Evolutionary conservation across 1,139 yeast genomes (phyloP).

Genomic region (Maudiozyma humilis): DNA sequence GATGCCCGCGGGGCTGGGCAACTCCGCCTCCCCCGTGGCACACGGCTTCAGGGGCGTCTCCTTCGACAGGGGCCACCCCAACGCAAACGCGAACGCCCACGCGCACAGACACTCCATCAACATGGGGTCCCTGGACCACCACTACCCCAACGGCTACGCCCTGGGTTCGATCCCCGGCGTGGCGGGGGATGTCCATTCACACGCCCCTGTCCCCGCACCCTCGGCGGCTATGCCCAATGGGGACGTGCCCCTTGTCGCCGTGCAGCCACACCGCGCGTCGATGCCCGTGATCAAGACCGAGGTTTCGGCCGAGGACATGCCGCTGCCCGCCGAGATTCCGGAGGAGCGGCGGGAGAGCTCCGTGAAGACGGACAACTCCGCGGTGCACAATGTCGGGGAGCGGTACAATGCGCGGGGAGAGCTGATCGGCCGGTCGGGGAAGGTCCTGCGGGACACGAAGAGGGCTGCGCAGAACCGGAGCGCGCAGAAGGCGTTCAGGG

Average conservation of each 20-base stretch:
- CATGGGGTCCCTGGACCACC: neutral
- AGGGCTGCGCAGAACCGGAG: slow-evolving; percentile 84
- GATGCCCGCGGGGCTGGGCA: neutral
- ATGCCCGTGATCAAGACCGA: neutral
- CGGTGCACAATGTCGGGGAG: slow-evolving; percentile 12
- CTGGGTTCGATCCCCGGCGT: slow-evolving; percentile 17
- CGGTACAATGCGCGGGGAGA: slow-evolving; percentile 19
- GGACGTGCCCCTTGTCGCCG: neutral
- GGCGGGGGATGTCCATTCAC: too few relatives aligned
- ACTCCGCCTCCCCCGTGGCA: slow-evolving; percentile 4
- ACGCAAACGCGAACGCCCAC: too few relatives aligned
- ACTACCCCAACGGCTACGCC: neutral
- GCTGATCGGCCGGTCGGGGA: slow-evolving; percentile 33
- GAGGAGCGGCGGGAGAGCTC: neutral
- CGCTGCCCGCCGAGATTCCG: neutral
- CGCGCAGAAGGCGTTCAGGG: slow-evolving; percentile 83
- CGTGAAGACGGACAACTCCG: neutral
- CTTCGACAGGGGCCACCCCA: neutral
- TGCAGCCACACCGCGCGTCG: neutral
- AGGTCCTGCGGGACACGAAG: slow-evolving; percentile 56
- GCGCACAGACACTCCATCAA: slow-evolving; percentile 9
- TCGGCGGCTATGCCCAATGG: neutral
- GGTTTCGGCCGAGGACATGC: neutral
- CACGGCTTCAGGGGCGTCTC: slow-evolving; percentile 3
- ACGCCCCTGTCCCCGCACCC: too few relatives aligned